Evolutionary conservation across 2,329 filamentous ascomycete genomes (phyloP), one percentile per base, ranked within the genome.

Genomic region (Pseudogymnoascus sp.): DNA sequence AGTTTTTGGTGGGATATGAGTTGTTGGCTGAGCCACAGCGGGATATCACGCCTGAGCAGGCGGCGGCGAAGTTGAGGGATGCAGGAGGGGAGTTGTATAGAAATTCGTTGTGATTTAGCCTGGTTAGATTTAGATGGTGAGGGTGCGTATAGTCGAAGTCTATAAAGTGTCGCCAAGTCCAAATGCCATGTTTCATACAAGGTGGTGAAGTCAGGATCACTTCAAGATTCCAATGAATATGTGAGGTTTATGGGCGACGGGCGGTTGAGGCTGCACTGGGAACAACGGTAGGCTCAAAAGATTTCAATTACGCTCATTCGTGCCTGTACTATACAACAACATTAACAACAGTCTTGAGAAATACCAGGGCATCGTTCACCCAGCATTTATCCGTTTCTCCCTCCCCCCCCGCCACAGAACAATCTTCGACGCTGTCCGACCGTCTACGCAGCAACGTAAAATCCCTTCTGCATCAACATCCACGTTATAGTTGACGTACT

Each of bases 21-120:
- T 81, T 99, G 75, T 84, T 99, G 83, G 94, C 89, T 1, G 94
- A 99, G 75, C 92, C 94, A n/a, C 94, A 99, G 74, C 83, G 94
- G 61, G 94, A 99, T 71, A 97, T 99, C 68, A 99, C 94, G 0
- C 92, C 94, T 0, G 94, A 99, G 74, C 94, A 97, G 75, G 94
- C 94, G 1, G 88, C 94, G 12, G 84, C 83, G 23, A 84, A 84
- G 57, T 76, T 99, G 62, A 82, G 88, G 65, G 79, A 80, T 61
- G 92, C 90, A 64, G 89, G 84, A 3, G 91, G 91, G 13, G 83
- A 90, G 70, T 75, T 99, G 63, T 97, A 99, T 71, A 83, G 94
- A 65, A 90, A 86, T 60, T 52, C 18, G 30, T n/a, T 57, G 30
- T 57, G 55, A 57, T 30, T 12, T 52, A 30, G 23, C 23, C 41